Evolutionary conservation across 768 basidiomycete genomes (phyloP), one percentile per base, ranked within the genome.

Genomic region (Infundibulicybe gibba): DNA sequence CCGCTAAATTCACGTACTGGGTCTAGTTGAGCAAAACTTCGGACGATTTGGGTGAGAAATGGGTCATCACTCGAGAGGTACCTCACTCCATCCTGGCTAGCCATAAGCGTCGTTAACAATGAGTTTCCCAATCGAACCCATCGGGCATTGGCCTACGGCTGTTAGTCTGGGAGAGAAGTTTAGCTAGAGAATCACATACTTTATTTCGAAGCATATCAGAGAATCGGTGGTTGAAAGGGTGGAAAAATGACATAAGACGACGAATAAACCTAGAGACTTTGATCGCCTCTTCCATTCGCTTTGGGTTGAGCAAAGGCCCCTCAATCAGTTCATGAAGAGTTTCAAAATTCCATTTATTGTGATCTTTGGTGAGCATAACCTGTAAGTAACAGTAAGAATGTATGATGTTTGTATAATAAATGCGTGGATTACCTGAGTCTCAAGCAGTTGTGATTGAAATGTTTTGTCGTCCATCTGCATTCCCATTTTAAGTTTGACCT

Each of bases 391-490:
- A 32, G 53, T 31, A 48, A 49, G 25, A n/a, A 45, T 32, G 40
- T 10, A 35, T 33, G 12, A 14, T 12, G 31, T 19, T 11, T 16
- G n/a, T n/a, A n/a, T 12, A 25, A 35, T 15, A 33, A 6, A n/a
- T 40, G 20, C 17, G 2, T 34, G 11, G 61, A 61, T 50, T 44
- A 92, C 92, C 66, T 93, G 90, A 2, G 92, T 91, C 56, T 97
- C 93, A 16, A 94, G 73, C 42, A 99, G 70, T 34, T 75, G 78
- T 3, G 83, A 72, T 59, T 94, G 91, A 66, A 98, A 99, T 3
- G 87, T 80, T 61, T 77, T 85, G 63, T 98, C 97, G 61, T 99
- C 97, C 81, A 98, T 90, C 66, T 92, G 89, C 79, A 97, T 83
- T 49, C 86, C 88, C 60, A 88, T 77, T 61, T 93, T 91, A 45